Base-by-base conservation (phyloP, 495 filamentous ascomycete genomes). In the Annulohypoxylon nitens region DNA sequence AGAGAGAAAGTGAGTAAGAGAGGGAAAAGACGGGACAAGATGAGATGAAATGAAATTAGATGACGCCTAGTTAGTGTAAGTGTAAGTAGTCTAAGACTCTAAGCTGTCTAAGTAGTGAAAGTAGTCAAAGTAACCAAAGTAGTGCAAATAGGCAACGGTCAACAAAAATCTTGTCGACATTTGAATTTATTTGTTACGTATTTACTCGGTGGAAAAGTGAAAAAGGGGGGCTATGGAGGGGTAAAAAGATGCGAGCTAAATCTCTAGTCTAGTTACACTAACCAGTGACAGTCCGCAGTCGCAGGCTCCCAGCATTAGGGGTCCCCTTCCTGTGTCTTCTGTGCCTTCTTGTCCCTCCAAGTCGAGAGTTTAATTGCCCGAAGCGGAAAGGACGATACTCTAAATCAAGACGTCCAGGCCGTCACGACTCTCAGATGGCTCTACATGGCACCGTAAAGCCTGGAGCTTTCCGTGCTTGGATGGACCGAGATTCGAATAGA, bases 141-240 rank as follows among this genome's bases (percentile, higher is more conserved):
- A 30, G 30, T 30, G 30, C 30, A 30, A 23, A 23, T 53, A 20
- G 23, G 8, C n/a, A 20, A 73, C 41, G 37, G 71, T 48, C 71
- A 73, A 69, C 70, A 73, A 73, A 59, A 69, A 73, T 61, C 53
- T 61, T 69, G 65, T 73, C 67, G 61, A 61, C 59, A 20, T 33
- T 62, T 50, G 11, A 18, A 34, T 30, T 20, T 25, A 26, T 34
- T 63, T 9, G 36, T 43, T 43, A 41, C 20, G 57, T 60, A 58
- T 39, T 43, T 60, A 41, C 20, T 60, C 57, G 37, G 62, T 39
- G 58, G 53, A 45, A 39, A 47, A 47, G 18, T 23, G 20, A 64
- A 64, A 61, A 16, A 33, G 30, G 39, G 57, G 48, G 48, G 48
- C 48, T 51, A 23, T 23, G 48, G 23, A 26, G 43, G 36, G 64